These are phyloP conservation scores for Porcisia deanei DNA, from an alignment of 208 protist genomes.

Conservation along the genomic window DNA sequence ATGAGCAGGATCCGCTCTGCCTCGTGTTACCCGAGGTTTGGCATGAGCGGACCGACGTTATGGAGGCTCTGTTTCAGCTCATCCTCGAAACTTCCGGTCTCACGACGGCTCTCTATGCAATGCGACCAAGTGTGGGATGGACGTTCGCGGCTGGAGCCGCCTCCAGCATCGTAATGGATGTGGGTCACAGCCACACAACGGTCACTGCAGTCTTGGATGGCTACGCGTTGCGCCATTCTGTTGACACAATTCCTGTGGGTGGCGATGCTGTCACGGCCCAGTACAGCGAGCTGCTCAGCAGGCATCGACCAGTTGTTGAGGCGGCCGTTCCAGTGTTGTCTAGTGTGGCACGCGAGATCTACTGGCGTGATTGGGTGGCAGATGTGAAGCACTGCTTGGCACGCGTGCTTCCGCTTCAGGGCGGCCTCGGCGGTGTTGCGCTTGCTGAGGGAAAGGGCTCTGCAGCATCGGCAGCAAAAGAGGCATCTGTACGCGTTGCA, in stretches of 20 bases:
- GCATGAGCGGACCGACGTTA: constrained; percentile 64
- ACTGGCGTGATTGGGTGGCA: constrained; percentile 31
- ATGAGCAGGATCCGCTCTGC: constrained; percentile 62
- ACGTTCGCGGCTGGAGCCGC: constrained; percentile 59
- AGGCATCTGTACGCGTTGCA: background rate
- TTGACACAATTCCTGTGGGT: constrained; percentile 51
- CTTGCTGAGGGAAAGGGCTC: background rate
- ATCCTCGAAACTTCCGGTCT: constrained; percentile 62
- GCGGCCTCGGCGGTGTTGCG: background rate
- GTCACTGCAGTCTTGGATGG: constrained; percentile 82
- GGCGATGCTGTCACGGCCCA: constrained; percentile 58
- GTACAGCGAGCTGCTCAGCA: constrained; percentile 32
- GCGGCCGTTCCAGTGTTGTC: constrained; percentile 18
- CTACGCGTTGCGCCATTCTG: constrained; percentile 66
- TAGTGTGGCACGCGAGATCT: constrained; percentile 5
- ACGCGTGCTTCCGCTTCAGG: constrained; percentile 17
- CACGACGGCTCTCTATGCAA: constrained; percentile 67
- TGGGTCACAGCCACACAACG: constrained; percentile 75
- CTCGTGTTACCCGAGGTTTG: constrained; percentile 80
- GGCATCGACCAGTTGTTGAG: constrained; percentile 25
- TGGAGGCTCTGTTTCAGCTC: constrained; percentile 48
- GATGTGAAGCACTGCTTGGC: constrained; percentile 42
- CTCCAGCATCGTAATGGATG: constrained; percentile 78
- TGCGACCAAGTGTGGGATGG: constrained; percentile 77
- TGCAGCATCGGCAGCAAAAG: background rate